These are phyloP conservation scores for Diphasiastrum complanatum DNA, from an alignment of 83 land plant species.

Conservation along the genomic window DNA sequence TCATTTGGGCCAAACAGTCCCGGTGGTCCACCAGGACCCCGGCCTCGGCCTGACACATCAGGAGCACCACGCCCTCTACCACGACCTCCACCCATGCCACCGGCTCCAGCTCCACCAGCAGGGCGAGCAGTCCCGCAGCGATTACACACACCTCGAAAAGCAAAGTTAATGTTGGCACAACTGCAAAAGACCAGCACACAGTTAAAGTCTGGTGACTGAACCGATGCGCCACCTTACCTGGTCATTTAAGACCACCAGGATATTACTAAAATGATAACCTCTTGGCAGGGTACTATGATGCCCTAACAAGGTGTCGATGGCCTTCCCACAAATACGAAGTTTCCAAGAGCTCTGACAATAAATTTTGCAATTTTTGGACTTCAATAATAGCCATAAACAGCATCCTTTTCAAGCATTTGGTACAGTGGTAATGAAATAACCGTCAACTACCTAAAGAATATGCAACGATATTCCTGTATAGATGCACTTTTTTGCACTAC, in stretches of 20 bases:
- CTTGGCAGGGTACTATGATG: no score
- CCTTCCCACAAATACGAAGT: no score
- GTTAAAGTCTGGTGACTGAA: slow-evolving; percentile 4
- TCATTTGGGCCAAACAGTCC: slow-evolving; percentile 98
- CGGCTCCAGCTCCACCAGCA: slow-evolving; percentile 50
- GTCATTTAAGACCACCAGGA: background rate
- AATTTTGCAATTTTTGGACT: no score
- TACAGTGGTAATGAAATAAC: no score
- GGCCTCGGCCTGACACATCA: slow-evolving; percentile 47
- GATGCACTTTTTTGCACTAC: no score
- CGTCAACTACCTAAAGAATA: no score
- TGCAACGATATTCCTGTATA: no score
- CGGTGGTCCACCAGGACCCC: slow-evolving; percentile 57
- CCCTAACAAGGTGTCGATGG: no score
- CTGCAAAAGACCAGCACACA: slow-evolving; percentile 44
- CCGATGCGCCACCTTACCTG: slow-evolving; percentile 2
- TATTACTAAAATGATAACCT: background rate
- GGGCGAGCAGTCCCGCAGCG: slow-evolving; percentile 93
- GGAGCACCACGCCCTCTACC: slow-evolving; percentile 55
- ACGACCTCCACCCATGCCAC: slow-evolving; percentile 48
- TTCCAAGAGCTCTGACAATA: no score
- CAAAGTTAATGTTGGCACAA: slow-evolving; percentile 88
- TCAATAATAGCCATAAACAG: no score
- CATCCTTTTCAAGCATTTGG: no score
- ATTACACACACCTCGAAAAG: slow-evolving; percentile 94